Evolutionary conservation across 73 alveolate genomes (phyloP).

Genomic region (Durusdinium trenchii): DNA sequence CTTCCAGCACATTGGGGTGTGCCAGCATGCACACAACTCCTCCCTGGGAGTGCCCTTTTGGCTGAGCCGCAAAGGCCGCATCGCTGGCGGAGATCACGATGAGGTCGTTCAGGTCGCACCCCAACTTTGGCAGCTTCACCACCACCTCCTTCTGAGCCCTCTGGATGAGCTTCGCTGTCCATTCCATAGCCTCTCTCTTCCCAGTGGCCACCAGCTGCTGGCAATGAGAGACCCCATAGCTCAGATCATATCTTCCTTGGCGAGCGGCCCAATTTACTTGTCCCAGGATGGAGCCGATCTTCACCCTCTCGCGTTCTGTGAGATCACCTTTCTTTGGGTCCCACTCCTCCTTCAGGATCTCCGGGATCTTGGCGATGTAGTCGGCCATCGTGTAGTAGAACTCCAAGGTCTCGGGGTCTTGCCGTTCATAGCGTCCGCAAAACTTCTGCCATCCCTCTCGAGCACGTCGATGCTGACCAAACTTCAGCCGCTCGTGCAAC

Average conservation of each 20-base stretch:
- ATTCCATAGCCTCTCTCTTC: neutral
- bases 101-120: neutral
- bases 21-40: neutral
- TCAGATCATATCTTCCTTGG: neutral
- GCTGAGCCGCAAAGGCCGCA: too few species aligned
- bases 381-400: neutral
- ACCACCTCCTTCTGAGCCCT: neutral
- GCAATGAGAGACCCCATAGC: neutral
- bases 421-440: too few species aligned
- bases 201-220: neutral
- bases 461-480: neutral
- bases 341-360: too few species aligned
- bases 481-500: neutral
- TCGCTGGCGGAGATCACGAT: neutral
- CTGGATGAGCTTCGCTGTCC: neutral
- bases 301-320: too few species aligned
- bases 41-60: neutral
- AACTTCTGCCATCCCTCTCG: too few species aligned
- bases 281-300: neutral
- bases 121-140: neutral
- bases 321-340: neutral
- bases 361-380: neutral
- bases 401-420: too few species aligned
- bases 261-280: neutral
- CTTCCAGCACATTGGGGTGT: neutral